Evolutionary conservation across 2,329 filamentous ascomycete genomes (phyloP), one percentile per base, ranked within the genome.

Genomic region (Apiospora aurea): DNA sequence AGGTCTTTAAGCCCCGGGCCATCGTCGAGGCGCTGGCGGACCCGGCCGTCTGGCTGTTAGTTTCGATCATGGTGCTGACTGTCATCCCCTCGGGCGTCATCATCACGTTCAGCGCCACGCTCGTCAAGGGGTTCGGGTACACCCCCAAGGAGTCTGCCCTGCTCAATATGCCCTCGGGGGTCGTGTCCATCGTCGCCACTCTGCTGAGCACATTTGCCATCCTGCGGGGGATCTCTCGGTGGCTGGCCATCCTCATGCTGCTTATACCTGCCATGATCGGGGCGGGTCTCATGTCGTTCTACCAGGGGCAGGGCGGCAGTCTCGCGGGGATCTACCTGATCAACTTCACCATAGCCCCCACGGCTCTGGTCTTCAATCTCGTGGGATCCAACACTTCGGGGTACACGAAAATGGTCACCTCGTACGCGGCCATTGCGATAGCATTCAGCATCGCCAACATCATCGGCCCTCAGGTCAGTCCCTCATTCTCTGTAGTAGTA

Each of bases 401-500:
- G 2, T 79, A 81, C 41, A 82, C 81, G 4, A 83, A 83, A 74
- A 82, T 81, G 64, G 77, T 82, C 14, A 80, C 80, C 0, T 78
- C 79, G 72, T 81, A 81, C 70, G 81, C 80, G 1, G 73, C 80
- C 3, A 73, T 81, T 13, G 70, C 83, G 16, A 81, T 84, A 69
- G 81, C 80, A 0, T 84, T 83, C 43, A 83, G 82, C 47, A 51
- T 88, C 5, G 87, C 86, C 21, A 90, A 88, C 77, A 87, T 89
- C 71, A 69, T 69, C 11, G 68, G 68, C 4, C 68, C 68, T 5
- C 68, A 68, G 66, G 66, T 68, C 13, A 26, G 46, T 69, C 11
- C 53, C 14, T 21, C 66, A 16, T 24, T 57, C 5, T 8, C 13
- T 29, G 11, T n/a, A 10, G 44, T 4, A 2, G 24, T 3, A 29